These are phyloP conservation scores for Coemansia umbellata DNA, from an alignment of 192 early-diverging fungal species.

Conservation along the genomic window DNA sequence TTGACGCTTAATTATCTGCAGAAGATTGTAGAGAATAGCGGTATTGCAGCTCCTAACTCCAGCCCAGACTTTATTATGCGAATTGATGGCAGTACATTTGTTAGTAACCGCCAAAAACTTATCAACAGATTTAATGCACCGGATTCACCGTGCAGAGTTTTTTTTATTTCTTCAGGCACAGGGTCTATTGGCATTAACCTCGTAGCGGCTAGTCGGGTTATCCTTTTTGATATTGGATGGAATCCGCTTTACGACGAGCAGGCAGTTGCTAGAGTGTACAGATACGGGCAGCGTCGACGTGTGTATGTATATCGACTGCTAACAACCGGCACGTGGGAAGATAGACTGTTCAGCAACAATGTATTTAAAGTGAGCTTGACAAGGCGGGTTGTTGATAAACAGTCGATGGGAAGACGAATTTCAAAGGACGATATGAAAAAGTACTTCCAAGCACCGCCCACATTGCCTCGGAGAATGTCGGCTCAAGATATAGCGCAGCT, in stretches of 20 bases:
- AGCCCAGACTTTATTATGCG: conserved; percentile 18
- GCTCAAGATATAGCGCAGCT: not conserved
- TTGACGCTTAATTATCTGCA: conserved; percentile 55
- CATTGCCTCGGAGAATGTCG: not conserved
- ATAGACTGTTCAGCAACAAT: conserved; percentile 61
- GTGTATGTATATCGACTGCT: conserved; percentile 68
- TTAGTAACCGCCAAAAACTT: conserved; percentile 51
- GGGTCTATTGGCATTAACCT: conserved; percentile 65
- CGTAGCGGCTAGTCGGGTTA: conserved; percentile 65
- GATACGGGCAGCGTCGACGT: conserved; percentile 65
- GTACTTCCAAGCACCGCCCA: conserved; percentile 53
- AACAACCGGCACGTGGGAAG: conserved; percentile 59
- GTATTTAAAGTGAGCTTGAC: conserved; percentile 70
- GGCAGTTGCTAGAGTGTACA: conserved; percentile 66
- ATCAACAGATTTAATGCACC: conserved; percentile 62
- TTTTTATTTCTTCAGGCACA: conserved; percentile 59
- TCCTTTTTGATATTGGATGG: conserved; percentile 75
- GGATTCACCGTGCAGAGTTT: conserved; percentile 27
- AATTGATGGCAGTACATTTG: conserved; percentile 55
- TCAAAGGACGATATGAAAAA: conserved; percentile 49
- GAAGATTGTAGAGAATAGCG: conserved; percentile 6
- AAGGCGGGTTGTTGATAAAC: conserved; percentile 62
- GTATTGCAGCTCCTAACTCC: not conserved
- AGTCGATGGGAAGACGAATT: conserved; percentile 47
- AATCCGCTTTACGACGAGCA: conserved; percentile 77